Base-by-base conservation (phyloP, 371 early-diverging fungal species). In the Umbelopsis sp. region DNA sequence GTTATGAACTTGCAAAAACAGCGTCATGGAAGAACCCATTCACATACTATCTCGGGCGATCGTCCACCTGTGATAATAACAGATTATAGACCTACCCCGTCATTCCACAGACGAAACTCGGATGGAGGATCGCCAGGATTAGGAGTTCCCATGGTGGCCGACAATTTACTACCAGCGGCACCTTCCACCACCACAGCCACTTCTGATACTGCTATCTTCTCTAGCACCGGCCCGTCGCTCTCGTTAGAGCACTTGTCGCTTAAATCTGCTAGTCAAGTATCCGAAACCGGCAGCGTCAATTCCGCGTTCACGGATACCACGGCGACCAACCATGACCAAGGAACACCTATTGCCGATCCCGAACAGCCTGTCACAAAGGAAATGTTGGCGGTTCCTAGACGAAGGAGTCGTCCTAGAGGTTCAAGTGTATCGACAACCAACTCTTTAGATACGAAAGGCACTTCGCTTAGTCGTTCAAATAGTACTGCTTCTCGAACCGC, bases 81-180 rank as follows among this genome's bases (percentile, higher is more conserved):
- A 12, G 32, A 35, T 35, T 11, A 24, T 10, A 44, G 29, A 22
- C 50, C 63, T 24, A 16, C 35, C 7, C 50, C 65, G 24, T 62
- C 29, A 20, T 41, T 66, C 32, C 46, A 48, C 24, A 65, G 74
- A 44, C 65, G 74, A 11, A 74, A 74, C 63, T 69, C 70, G 16
- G 74, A 74, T 46, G 57, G 57, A 35, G 74, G 74, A 38, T 74
- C 74, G 4, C 71, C 74, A 44, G 52, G 71, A n/a, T 64, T 68
- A n/a, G 51, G 70, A n/a, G 66, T 64, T n/a, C 65, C 70, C 62
- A 74, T 4, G n/a, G 12, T 57, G 5, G 57, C 14, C 5, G 57
- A 57, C 35, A 35, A 29, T 35, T 18, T 57, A 35, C 57, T 35
- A 11, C 37, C 57, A 25, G 57, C 57, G 6, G 57, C 57, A 14